phyloP scores from a whole-genome alignment of 2,329 filamentous ascomycete genomes.

The Pseudopyrenochaeta lycopersici region DNA sequence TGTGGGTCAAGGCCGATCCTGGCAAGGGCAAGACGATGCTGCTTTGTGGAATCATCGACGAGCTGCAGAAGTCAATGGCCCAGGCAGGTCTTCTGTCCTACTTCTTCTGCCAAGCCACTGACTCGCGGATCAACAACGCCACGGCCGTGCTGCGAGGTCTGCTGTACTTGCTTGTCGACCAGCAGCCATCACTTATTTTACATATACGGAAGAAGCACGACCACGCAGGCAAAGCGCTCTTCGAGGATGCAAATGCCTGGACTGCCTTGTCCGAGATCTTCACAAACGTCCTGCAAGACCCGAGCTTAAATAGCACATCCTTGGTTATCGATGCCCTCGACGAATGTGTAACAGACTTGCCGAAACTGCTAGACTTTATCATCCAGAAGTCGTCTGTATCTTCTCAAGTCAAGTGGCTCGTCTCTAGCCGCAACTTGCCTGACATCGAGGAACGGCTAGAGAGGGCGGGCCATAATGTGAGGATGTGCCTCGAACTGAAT shows the following conservation, averaged over 20 bases:
- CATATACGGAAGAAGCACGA: no score
- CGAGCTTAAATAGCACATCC: constrained; percentile 7
- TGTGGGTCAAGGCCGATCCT: no score
- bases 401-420: constrained; percentile 9
- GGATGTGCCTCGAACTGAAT: constrained; percentile 49
- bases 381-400: constrained; percentile 6
- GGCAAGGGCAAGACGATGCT: no score
- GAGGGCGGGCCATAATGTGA: constrained; percentile 22
- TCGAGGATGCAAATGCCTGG: constrained; percentile 44
- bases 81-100: no score
- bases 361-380: constrained; percentile 11
- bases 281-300: constrained; percentile 50
- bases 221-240: no score
- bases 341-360: constrained; percentile 10
- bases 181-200: no score
- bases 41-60: no score
- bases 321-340: constrained; percentile 19
- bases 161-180: no score
- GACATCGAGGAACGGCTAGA: constrained; percentile 48
- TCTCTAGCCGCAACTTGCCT: constrained; percentile 21
- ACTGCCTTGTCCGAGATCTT: constrained; percentile 44
- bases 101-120: no score
- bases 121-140: no score
- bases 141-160: no score
- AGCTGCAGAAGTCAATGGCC: no score